A percentile compares a stretch with the other conserved stretches of the same genome.
Evolutionary conservation across 805 yeast species (phyloP).

Genomic region (Cyberlindnera sargentensis): DNA sequence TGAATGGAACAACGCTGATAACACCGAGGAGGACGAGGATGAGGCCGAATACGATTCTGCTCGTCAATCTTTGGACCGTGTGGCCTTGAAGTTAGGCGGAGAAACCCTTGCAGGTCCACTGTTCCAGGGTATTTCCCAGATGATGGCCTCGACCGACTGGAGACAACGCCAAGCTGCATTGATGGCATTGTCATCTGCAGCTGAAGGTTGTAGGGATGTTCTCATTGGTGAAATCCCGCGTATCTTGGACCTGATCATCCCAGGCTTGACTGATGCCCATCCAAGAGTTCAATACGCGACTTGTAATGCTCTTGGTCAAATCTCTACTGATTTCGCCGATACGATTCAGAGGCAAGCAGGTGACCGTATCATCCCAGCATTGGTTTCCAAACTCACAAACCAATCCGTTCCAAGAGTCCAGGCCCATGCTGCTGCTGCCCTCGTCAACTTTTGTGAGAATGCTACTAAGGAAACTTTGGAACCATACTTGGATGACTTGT

Average conservation of each 20-base stretch:
- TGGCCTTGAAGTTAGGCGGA: conserved; percentile 78
- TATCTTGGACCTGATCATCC: conserved; percentile 77
- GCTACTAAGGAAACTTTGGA: conserved; percentile 82
- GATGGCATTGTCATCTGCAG: conserved; percentile 95
- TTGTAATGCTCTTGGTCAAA: conserved; percentile 95
- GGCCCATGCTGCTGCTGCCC: conserved; percentile 97
- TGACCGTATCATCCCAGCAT: conserved; percentile 74
- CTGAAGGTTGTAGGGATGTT: conserved; percentile 94
- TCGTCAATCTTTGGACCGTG: conserved; percentile 89
- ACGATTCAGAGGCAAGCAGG: conserved; percentile 78
- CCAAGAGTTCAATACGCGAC: conserved; percentile 96
- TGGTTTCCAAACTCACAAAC: conserved; percentile 70
- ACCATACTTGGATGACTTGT: conserved; percentile 82
- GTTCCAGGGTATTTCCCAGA: conserved; percentile 78
- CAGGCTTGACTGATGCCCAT: conserved; percentile 78
- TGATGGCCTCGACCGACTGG: conserved; percentile 77
- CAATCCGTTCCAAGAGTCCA: conserved; percentile 86
- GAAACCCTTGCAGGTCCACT: conserved; percentile 76
- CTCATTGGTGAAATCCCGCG: conserved; percentile 75
- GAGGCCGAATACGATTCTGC: conserved; percentile 89
- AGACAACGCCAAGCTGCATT: conserved; percentile 94
- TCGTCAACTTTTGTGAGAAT: conserved; percentile 90
- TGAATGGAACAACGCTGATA: conserved; percentile 82
- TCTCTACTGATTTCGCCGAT: conserved; percentile 94
- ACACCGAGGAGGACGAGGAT: conserved; percentile 71